A percentile compares a stretch with the other conserved stretches of the same genome.
Evolutionary conservation across 768 basidiomycete species (phyloP).

Genomic region (Suillus alpinus): DNA sequence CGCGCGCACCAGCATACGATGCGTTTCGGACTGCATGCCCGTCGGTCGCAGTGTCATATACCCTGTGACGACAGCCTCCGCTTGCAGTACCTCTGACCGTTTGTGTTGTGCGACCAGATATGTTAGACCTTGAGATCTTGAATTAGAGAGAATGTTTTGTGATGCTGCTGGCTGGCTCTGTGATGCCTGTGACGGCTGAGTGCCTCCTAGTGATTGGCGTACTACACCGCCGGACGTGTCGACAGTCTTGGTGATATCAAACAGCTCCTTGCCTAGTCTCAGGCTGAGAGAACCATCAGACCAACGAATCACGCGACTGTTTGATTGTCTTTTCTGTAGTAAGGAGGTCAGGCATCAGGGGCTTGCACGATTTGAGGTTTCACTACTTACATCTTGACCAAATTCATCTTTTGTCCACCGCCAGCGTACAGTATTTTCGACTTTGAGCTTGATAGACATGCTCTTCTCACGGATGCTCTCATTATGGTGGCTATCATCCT

Average conservation of each 20-base stretch:
- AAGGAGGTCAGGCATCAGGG: conserved; percentile 4
- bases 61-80: conserved; percentile 80
- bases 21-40: conserved; percentile 87
- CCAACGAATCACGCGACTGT: conserved; percentile 90
- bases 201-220: conserved; percentile 53
- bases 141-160: conserved; percentile 29
- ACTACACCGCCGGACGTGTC: conserved; percentile 71
- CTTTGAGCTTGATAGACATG: conserved; percentile 81
- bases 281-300: conserved; percentile 92
- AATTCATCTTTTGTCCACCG: conserved; percentile 80
- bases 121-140: conserved; percentile 71
- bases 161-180: conserved; percentile 41
- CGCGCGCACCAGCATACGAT: conserved; percentile 83
- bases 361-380: background rate
- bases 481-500: conserved; percentile 53
- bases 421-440: conserved; percentile 96
- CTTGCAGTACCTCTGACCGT: conserved; percentile 80
- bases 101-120: conserved; percentile 91
- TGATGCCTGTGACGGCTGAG: conserved; percentile 36
- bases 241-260: conserved; percentile 80
- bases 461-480: conserved; percentile 73
- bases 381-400: conserved; percentile 70
- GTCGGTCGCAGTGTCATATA: conserved; percentile 83
- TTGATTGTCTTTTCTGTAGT: conserved; percentile 76
- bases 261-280: conserved; percentile 89